A percentile compares a stretch with the other conserved stretches of the same genome.
phyloP scores from a whole-genome alignment of 768 basidiomycete species.

The Lactarius sp. region DNA sequence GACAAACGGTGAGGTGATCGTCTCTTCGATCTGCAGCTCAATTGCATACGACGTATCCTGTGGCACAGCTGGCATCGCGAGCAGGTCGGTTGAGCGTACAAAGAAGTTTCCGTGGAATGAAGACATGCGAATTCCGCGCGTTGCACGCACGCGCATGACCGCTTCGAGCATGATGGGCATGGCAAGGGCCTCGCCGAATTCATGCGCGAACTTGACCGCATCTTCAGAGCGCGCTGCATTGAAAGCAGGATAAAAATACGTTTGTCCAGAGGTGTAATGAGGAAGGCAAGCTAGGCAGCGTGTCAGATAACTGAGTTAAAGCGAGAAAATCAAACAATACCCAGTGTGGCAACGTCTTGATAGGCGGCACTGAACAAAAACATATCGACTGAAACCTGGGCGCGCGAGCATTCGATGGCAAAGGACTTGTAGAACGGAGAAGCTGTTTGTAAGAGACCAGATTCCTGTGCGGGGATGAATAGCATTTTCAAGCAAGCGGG shows the following conservation, averaged over 20 bases:
- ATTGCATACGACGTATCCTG: constrained; percentile 53
- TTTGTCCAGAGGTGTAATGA: constrained; percentile 96
- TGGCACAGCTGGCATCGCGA: constrained; percentile 53
- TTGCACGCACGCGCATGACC: constrained; percentile 97
- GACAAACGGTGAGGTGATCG: constrained; percentile 43
- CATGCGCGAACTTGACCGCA: constrained; percentile 96
- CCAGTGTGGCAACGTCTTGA: constrained; percentile 91
- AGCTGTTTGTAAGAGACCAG: constrained; percentile 86
- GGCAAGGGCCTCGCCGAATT: constrained; percentile 89
- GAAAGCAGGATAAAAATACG: constrained; percentile 98
- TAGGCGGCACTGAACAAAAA: constrained; percentile 94
- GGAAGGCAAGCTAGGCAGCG: constrained; percentile 70
- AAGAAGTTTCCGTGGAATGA: constrained; percentile 61
- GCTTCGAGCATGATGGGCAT: constrained; percentile 96
- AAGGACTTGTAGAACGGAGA: constrained; percentile 97
- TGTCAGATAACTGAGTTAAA: background rate
- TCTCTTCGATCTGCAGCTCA: constrained; percentile 53
- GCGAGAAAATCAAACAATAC: constrained; percentile 38
- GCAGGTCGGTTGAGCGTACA: constrained; percentile 50
- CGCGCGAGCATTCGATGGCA: constrained; percentile 95
- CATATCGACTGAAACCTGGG: constrained; percentile 98
- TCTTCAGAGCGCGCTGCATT: constrained; percentile 93
- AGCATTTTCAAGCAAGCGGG: background rate
- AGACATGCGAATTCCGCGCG: constrained; percentile 51
- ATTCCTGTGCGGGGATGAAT: constrained; percentile 55